phyloP scores from a whole-genome alignment of 805 yeast genomes.

The Sugiyamaella lignohabitans region DNA sequence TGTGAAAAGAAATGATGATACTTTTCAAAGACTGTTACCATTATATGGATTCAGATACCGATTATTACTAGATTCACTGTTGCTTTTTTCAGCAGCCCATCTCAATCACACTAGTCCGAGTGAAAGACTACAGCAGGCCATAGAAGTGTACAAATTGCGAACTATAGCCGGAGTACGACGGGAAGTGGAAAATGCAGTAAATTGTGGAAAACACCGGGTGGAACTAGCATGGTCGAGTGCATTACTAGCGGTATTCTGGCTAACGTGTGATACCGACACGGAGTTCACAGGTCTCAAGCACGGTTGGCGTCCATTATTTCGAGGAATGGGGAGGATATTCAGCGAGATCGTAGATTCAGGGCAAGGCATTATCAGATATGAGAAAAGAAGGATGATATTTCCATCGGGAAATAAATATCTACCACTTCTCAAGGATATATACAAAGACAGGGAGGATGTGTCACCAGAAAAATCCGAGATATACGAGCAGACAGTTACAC shows the following conservation, averaged over 20 bases:
- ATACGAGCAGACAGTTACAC: not conserved
- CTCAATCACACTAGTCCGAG: not conserved
- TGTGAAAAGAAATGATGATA: not conserved
- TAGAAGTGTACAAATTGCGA: slow-evolving; percentile 5
- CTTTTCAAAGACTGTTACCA: slow-evolving; percentile 1
- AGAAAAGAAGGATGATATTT: too few species aligned
- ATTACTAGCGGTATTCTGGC: slow-evolving; percentile 6
- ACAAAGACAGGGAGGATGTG: not conserved
- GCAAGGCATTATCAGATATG: not conserved
- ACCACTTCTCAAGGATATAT: not conserved
- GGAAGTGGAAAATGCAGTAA: not conserved
- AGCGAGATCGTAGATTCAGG: not conserved
- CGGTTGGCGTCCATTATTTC: slow-evolving; percentile 9
- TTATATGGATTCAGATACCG: slow-evolving; percentile 1
- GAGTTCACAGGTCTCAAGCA: slow-evolving; percentile 9
- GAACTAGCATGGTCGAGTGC: slow-evolving; percentile 7
- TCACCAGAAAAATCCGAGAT: not conserved
- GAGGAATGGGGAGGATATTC: slow-evolving; percentile 7
- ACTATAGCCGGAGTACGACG: slow-evolving; percentile 5
- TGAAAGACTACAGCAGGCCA: not conserved
- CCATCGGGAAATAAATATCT: slow-evolving; percentile 8
- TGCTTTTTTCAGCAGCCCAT: slow-evolving; percentile 8
- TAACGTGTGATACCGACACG: slow-evolving; percentile 8
- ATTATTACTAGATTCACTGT: slow-evolving; percentile 3
- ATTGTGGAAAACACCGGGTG: slow-evolving; percentile 1